Evolutionary conservation across 177 flowering plant genomes (phyloP).

Genomic region (Vitis hybrid): DNA sequence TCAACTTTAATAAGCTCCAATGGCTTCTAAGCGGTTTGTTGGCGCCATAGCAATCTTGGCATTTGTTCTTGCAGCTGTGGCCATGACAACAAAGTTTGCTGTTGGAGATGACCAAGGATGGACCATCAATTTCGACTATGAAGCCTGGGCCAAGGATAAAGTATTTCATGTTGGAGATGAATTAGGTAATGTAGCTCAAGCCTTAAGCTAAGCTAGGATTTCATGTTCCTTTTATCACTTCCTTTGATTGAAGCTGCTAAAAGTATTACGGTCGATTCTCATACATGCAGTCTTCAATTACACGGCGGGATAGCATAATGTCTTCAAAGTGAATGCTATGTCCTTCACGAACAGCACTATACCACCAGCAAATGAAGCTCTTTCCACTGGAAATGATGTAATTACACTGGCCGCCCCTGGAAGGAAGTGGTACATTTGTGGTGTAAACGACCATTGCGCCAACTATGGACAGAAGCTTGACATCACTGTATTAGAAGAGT

Average conservation of each 20-base stretch:
- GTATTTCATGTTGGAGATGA: constrained; percentile 11
- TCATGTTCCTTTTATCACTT: no score
- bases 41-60: background rate
- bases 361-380: constrained; percentile 4
- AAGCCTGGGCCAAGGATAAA: constrained; percentile 9
- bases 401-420: constrained; percentile 15
- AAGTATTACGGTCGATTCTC: no score
- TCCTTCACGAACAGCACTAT: constrained; percentile 15
- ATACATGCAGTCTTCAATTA: constrained; percentile 21
- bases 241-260: no score
- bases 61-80: background rate
- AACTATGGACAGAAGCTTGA: constrained; percentile 7
- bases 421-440: constrained; percentile 33
- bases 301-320: constrained; percentile 21
- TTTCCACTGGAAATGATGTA: constrained; percentile 20
- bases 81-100: background rate
- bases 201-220: no score
- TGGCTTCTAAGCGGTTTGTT: no score
- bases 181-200: constrained; percentile 4
- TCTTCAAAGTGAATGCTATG: constrained; percentile 24
- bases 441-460: constrained; percentile 22
- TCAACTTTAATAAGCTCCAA: no score
- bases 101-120: constrained; percentile 44
- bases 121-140: constrained; percentile 44
- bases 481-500: background rate